Conservation (phyloP, 2,329 filamentous ascomycete genomes). For the Cucurbitaria berberidis region DNA sequence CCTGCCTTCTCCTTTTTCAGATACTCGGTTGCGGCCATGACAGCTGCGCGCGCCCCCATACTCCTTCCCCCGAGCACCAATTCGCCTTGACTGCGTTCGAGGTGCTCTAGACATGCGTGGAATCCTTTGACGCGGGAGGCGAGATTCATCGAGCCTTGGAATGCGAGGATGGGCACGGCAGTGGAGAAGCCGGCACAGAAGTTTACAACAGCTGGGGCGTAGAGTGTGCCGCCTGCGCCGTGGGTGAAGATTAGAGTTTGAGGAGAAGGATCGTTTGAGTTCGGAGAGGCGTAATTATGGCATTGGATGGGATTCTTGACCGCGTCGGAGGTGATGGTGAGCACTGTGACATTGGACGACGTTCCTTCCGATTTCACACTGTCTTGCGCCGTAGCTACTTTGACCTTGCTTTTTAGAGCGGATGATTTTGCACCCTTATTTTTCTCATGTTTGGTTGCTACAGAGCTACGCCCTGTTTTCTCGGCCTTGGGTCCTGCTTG, state of each 20-base stretch:
- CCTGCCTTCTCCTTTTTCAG: neutral
- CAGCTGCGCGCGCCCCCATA: constrained; percentile 54
- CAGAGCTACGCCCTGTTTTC: neutral
- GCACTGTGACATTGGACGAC: neutral
- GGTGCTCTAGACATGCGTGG: constrained; percentile 41
- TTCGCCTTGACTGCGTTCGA: neutral
- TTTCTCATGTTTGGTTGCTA: constrained; percentile 1
- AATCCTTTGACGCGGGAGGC: constrained; percentile 47
- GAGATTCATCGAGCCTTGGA: constrained; percentile 53
- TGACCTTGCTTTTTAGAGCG: neutral
- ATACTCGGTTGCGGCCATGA: constrained; percentile 42
- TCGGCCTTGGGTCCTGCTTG: neutral
- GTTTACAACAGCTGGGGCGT: constrained; percentile 46
- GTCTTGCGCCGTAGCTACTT: neutral
- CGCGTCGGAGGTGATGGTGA: constrained; percentile 19
- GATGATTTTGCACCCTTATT: neutral
- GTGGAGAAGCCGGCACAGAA: constrained; percentile 49
- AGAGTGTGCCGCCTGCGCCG: constrained; percentile 53
- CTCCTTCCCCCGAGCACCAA: constrained; percentile 50
- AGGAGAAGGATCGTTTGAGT: neutral
- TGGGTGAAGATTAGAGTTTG: constrained; percentile 52
- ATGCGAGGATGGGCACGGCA: constrained; percentile 35
- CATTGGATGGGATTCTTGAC: constrained; percentile 31
- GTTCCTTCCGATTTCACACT: too few species aligned
- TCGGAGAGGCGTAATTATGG: constrained; percentile 18